These are phyloP conservation scores for Tetrastigma voinierianum DNA, from an alignment of 164 flowering plant genomes.

Conservation along the genomic window DNA sequence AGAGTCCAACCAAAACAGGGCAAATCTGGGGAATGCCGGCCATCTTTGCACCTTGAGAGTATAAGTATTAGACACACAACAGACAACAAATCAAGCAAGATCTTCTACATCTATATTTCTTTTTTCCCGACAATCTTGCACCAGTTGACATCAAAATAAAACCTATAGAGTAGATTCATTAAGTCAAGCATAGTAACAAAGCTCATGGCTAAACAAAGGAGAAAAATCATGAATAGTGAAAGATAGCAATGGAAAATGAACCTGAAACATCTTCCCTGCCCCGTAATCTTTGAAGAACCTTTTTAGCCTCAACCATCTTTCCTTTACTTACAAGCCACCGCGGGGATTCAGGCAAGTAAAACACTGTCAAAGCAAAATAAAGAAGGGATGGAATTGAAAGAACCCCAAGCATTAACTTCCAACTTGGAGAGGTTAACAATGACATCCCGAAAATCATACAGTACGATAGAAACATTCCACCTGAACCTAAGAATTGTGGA, in stretches of 20 bases:
- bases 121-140: too few relatives aligned
- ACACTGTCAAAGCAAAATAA: constrained; percentile 61
- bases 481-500: constrained; percentile 88
- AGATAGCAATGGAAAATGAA: constrained; percentile 12
- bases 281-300: constrained; percentile 73
- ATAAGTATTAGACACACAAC: too few relatives aligned
- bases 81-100: too few relatives aligned
- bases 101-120: too few relatives aligned
- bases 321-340: constrained; percentile 99
- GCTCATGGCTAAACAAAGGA: neutral
- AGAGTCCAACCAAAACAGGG: too few relatives aligned
- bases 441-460: constrained; percentile 95
- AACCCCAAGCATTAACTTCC: constrained; percentile 94
- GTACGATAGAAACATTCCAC: constrained; percentile 86
- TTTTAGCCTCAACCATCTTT: constrained; percentile 82
- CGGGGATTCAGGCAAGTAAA: constrained; percentile 94
- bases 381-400: constrained; percentile 77
- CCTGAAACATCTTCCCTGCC: constrained; percentile 96
- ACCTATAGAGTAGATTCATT: too few relatives aligned
- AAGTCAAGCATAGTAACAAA: too few relatives aligned
- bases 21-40: too few relatives aligned
- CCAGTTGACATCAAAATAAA: too few relatives aligned
- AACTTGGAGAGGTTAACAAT: constrained; percentile 54
- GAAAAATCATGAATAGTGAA: neutral
- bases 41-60: too few relatives aligned